Evolutionary conservation across 2,329 filamentous ascomycete genomes (phyloP).

Genomic region (Talaromyces sp.): DNA sequence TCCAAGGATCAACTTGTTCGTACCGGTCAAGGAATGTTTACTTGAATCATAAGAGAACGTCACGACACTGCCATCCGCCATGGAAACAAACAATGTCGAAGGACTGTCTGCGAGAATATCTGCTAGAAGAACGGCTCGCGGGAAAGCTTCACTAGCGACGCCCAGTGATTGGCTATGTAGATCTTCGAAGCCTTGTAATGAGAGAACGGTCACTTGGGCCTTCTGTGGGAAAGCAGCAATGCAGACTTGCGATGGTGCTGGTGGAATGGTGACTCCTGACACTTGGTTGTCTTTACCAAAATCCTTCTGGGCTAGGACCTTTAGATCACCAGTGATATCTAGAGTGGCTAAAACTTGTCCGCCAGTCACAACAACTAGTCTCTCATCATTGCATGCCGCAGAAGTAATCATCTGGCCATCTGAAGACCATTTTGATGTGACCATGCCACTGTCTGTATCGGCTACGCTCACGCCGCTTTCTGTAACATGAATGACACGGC

Average conservation of each 20-base stretch:
- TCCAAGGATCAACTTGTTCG: slow-evolving; percentile 80
- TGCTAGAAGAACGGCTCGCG: slow-evolving; percentile 75
- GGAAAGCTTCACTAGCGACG: slow-evolving; percentile 70
- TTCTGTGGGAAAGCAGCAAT: slow-evolving; percentile 85
- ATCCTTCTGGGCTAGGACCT: slow-evolving; percentile 57
- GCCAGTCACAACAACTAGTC: slow-evolving; percentile 70
- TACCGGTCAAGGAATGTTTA: slow-evolving; percentile 63
- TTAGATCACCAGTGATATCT: slow-evolving; percentile 58
- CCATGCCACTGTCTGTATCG: slow-evolving; percentile 52
- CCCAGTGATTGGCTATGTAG: slow-evolving; percentile 63
- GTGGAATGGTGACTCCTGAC: slow-evolving; percentile 75
- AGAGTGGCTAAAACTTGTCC: slow-evolving; percentile 71
- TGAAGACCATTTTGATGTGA: slow-evolving; percentile 47
- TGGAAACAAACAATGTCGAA: slow-evolving; percentile 79
- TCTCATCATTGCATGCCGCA: slow-evolving; percentile 69
- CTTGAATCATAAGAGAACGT: slow-evolving; percentile 69
- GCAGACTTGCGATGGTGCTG: slow-evolving; percentile 61
- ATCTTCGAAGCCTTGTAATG: slow-evolving; percentile 63
- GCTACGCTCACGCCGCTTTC: slow-evolving; percentile 60
- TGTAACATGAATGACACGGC: slow-evolving; percentile 73
- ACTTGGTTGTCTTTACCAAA: slow-evolving; percentile 70
- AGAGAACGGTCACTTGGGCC: slow-evolving; percentile 72
- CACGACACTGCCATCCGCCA: slow-evolving; percentile 88
- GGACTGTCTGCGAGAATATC: slow-evolving; percentile 65
- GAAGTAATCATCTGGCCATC: slow-evolving; percentile 63